Conservation (phyloP, 2,329 filamentous ascomycete species). For the Colletotrichum sp. region DNA sequence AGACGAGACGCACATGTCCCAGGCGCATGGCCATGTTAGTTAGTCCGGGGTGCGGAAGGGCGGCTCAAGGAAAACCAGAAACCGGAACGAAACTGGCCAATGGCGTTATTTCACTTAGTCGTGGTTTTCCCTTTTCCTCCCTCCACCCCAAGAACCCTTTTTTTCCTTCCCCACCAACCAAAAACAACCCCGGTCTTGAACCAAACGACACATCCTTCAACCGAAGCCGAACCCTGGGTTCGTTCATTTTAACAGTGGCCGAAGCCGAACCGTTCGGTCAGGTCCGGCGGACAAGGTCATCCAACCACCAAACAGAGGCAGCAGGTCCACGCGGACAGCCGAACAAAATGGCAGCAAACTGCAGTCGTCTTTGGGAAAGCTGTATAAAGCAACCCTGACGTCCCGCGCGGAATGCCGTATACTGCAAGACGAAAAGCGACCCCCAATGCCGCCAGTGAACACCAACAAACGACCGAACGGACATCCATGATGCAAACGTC, state of each 20-base stretch:
- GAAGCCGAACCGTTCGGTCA: background rate
- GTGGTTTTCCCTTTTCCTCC: background rate
- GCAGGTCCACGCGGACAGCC: background rate
- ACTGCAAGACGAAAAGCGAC: background rate
- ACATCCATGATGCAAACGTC: background rate
- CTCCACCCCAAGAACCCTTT: background rate
- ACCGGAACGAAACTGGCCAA: background rate
- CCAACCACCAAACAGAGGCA: background rate
- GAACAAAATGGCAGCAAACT: background rate
- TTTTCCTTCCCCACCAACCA: background rate
- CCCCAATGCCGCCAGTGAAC: background rate
- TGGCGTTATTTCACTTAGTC: slow-evolving; percentile 15
- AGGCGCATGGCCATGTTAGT: background rate
- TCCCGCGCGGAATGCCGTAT: background rate
- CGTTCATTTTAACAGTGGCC: background rate
- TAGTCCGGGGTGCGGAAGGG: background rate
- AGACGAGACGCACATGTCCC: background rate
- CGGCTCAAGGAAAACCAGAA: background rate
- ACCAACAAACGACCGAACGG: background rate
- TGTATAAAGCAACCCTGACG: background rate
- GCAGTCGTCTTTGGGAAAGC: background rate
- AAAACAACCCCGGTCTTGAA: background rate
- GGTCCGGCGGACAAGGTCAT: background rate
- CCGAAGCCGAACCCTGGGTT: background rate
- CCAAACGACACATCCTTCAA: background rate